Evolutionary conservation across 345 rosid genomes (phyloP).

Genomic region (Hibiscus tridactylites): DNA sequence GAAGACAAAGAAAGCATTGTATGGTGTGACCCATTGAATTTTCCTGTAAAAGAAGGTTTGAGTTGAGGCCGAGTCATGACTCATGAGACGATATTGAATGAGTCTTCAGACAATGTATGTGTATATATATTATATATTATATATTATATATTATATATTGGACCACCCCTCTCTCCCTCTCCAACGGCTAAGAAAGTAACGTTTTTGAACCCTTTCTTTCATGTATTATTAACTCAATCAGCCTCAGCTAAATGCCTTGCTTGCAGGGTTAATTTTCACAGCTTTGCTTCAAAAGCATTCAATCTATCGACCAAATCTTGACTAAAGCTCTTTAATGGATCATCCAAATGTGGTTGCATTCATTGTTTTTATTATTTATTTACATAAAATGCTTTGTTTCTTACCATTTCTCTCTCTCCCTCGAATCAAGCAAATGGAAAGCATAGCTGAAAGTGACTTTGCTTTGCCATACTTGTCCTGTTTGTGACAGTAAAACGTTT

Average conservation of each 20-base stretch:
- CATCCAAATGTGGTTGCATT: not conserved
- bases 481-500: conserved; percentile 21
- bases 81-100: not conserved
- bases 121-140: not conserved
- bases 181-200: not conserved
- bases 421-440: conserved; percentile 11
- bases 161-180: not conserved
- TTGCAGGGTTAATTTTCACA: too few species aligned
- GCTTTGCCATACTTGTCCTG: conserved; percentile 6
- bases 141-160: not conserved
- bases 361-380: not conserved
- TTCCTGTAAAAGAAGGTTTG: conserved; percentile 6
- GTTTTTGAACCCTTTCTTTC: not conserved
- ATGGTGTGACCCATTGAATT: not conserved
- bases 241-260: too few species aligned
- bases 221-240: too few species aligned
- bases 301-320: too few species aligned
- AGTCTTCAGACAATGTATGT: not conserved
- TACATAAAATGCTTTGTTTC: not conserved
- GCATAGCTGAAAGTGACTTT: conserved; percentile 27
- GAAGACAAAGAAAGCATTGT: conserved; percentile 33
- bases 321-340: too few species aligned
- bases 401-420: not conserved
- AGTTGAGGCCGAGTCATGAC: conserved; percentile 14
- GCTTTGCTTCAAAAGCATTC: too few species aligned